Conservation (phyloP, 1,284 basidiomycete species). For the Pisolithus thermaeus region DNA sequence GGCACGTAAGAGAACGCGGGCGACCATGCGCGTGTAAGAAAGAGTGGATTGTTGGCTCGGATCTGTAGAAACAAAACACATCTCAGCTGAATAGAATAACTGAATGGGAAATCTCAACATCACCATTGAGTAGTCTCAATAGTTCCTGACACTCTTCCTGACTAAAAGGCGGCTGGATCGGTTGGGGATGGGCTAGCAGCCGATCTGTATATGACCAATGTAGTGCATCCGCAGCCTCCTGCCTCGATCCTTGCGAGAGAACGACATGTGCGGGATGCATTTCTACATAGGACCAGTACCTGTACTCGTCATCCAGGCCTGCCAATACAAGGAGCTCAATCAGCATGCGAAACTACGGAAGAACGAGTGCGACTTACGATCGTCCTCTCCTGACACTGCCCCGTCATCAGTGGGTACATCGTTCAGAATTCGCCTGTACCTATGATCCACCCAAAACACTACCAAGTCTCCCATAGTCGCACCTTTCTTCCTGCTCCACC, state of each 20-base stretch:
- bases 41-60: slow-evolving; percentile 33
- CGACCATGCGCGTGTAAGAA: slow-evolving; percentile 61
- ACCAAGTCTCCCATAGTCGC: slow-evolving; percentile 31
- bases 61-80: background rate
- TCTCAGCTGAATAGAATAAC: slow-evolving; percentile 8
- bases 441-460: slow-evolving; percentile 62
- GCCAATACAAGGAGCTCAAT: background rate
- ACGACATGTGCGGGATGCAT: slow-evolving; percentile 62
- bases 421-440: slow-evolving; percentile 43
- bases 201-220: slow-evolving; percentile 76
- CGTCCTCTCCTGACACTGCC: slow-evolving; percentile 37
- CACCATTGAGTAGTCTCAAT: slow-evolving; percentile 52
- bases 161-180: slow-evolving; percentile 56
- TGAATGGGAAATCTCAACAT: slow-evolving; percentile 14
- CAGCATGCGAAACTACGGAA: slow-evolving; percentile 3
- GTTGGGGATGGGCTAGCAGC: slow-evolving; percentile 51
- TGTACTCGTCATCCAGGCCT: slow-evolving; percentile 66
- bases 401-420: slow-evolving; percentile 36
- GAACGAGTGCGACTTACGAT: slow-evolving; percentile 41
- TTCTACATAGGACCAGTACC: slow-evolving; percentile 74
- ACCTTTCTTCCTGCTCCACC: slow-evolving; percentile 24
- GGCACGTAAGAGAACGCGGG: slow-evolving; percentile 61
- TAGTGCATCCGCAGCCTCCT: slow-evolving; percentile 64
- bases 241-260: slow-evolving; percentile 44
- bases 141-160: slow-evolving; percentile 71